These are phyloP conservation scores for Cichorium intybus DNA, from an alignment of 140 eudicot genomes.

Conservation along the genomic window DNA sequence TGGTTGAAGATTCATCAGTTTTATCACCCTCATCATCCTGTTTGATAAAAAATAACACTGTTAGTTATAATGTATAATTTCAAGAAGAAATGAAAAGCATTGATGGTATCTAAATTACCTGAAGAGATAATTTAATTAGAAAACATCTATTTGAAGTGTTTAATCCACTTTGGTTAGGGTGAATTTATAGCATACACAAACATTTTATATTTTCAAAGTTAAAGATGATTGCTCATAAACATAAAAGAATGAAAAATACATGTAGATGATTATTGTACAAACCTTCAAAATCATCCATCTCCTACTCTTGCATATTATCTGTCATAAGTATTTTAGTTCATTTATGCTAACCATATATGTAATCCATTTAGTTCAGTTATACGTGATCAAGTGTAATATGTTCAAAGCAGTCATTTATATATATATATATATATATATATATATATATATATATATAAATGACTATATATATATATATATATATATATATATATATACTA, in stretches of 20 bases:
- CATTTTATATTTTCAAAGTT: constrained; percentile 2
- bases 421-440: too few species aligned
- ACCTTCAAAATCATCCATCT: constrained; percentile 94
- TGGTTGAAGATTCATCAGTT: constrained; percentile 40
- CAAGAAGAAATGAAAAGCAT: constrained; percentile 3
- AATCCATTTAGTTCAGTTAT: not conserved
- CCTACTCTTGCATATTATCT: constrained; percentile 91
- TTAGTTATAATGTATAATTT: not conserved
- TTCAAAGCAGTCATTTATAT: not conserved
- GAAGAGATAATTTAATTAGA: constrained; percentile 61
- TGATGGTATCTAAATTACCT: constrained; percentile 35
- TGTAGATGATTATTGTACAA: not conserved
- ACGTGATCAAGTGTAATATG: not conserved
- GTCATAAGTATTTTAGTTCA: constrained; percentile 18
- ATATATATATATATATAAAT: too few species aligned
- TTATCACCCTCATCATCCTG: constrained; percentile 90
- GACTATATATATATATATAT: too few species aligned
- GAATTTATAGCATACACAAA: constrained; percentile 61
- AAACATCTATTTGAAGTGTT: constrained; percentile 74
- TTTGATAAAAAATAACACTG: not conserved
- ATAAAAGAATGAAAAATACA: not conserved
- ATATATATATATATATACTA: too few species aligned
- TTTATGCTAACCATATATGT: constrained; percentile 4
- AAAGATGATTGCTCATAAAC: not conserved
- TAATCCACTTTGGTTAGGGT: constrained; percentile 79